Evolutionary conservation across 257 asterid genomes (phyloP).

Genomic region (Salvia rosmarinus): DNA sequence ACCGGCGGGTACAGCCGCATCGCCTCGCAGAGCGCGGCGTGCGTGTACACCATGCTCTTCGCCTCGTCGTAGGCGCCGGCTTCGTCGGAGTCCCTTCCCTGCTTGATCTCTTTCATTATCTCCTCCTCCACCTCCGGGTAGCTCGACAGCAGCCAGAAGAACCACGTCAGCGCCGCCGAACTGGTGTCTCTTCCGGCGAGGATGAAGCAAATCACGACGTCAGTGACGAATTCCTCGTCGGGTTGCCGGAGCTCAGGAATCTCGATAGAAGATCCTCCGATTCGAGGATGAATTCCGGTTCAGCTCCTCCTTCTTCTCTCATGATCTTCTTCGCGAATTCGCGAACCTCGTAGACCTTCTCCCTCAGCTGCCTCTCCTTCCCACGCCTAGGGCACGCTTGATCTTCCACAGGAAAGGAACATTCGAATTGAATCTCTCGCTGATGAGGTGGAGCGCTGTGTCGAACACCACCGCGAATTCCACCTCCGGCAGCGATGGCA

Average conservation of each 20-base stretch:
- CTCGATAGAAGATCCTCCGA: slow-evolving; percentile 60
- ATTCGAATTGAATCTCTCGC: slow-evolving; percentile 41
- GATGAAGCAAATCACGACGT: slow-evolving; percentile 67
- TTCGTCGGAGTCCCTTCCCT: not conserved
- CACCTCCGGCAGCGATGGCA: slow-evolving; percentile 49
- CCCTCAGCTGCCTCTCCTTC: slow-evolving; percentile 46
- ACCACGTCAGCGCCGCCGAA: slow-evolving; percentile 72
- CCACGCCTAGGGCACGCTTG: slow-evolving; percentile 46
- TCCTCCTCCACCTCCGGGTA: slow-evolving; percentile 47
- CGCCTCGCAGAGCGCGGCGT: slow-evolving; percentile 59
- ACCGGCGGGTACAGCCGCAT: slow-evolving; percentile 80
- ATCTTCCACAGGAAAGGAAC: slow-evolving; percentile 51
- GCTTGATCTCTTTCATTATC: slow-evolving; percentile 45
- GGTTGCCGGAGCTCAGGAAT: slow-evolving; percentile 53
- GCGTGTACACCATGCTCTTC: slow-evolving; percentile 60
- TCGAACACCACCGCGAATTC: slow-evolving; percentile 58
- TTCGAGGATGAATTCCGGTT: slow-evolving; percentile 24
- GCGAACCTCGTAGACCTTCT: slow-evolving; percentile 32
- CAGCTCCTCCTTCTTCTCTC: slow-evolving; percentile 43
- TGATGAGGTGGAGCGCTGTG: slow-evolving; percentile 34
- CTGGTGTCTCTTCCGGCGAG: slow-evolving; percentile 74
- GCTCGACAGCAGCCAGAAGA: slow-evolving; percentile 55
- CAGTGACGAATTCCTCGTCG: slow-evolving; percentile 56
- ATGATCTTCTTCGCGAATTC: slow-evolving; percentile 51
- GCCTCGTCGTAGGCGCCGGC: slow-evolving; percentile 49